These are phyloP conservation scores for Colletotrichum scovillei DNA, from an alignment of 2,329 filamentous ascomycete species.

Conservation along the genomic window DNA sequence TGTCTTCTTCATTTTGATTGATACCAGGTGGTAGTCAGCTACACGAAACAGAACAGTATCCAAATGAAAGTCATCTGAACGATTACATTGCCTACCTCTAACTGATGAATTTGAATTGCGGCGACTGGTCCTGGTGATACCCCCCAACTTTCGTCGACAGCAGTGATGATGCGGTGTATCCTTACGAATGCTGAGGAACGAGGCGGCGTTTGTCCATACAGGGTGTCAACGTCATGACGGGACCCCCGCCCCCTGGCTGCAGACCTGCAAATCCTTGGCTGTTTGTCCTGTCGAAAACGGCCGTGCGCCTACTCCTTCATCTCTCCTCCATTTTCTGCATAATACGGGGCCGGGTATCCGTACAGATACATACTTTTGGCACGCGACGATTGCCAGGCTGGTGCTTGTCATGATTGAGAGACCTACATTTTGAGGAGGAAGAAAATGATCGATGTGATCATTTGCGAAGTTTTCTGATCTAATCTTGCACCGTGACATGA, in stretches of 20 bases:
- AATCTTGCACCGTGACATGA: not conserved
- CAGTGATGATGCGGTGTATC: not conserved
- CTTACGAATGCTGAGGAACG: not conserved
- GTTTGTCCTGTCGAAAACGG: not conserved
- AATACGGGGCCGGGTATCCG: no score
- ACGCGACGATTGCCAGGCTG: no score
- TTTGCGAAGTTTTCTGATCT: no score
- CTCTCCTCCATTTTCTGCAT: not conserved
- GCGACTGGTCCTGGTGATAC: not conserved
- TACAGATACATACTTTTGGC: no score
- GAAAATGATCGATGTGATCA: no score
- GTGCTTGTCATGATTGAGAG: no score
- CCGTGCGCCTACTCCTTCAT: not conserved
- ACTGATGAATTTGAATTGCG: no score
- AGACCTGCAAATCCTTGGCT: not conserved
- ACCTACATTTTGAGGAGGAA: no score
- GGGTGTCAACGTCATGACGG: not conserved
- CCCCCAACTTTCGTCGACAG: not conserved
- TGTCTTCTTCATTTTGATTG: conserved; percentile 10
- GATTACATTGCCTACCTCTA: not conserved
- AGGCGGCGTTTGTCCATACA: not conserved
- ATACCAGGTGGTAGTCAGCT: conserved; percentile 27
- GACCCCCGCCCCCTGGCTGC: not conserved
- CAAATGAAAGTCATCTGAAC: conserved; percentile 3
- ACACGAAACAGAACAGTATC: conserved; percentile 1